Conservation (phyloP, 1,139 yeast species). For the Yamadazyma taylorii region DNA sequence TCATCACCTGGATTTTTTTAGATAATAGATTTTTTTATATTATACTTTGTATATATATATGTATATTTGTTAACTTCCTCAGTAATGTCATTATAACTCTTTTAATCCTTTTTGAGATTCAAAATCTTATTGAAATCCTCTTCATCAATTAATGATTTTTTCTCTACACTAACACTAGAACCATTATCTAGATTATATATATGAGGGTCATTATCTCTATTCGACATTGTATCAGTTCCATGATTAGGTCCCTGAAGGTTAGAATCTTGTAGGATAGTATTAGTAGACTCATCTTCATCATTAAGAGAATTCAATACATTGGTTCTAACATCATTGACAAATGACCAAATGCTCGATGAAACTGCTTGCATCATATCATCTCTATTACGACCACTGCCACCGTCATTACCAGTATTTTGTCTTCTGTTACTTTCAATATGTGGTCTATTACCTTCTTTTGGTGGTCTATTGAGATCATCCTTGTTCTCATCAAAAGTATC, state of each 20-base stretch:
- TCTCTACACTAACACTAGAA: constrained; percentile 15
- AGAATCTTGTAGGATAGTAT: background rate
- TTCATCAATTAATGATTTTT: constrained; percentile 8
- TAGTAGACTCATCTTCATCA: constrained; percentile 23
- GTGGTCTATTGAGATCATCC: too few species aligned
- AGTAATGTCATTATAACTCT: background rate
- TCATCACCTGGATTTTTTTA: background rate
- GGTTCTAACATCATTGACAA: constrained; percentile 44
- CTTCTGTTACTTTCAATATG: background rate
- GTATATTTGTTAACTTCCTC: too few species aligned
- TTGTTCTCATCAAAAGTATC: constrained; percentile 16
- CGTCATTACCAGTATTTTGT: constrained; percentile 1
- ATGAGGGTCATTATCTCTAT: constrained; percentile 3
- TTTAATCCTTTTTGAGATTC: constrained; percentile 1
- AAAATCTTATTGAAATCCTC: constrained; percentile 12
- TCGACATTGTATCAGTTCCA: background rate
- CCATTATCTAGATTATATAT: constrained; percentile 32
- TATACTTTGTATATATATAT: background rate
- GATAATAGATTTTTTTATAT: background rate
- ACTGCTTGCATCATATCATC: constrained; percentile 42
- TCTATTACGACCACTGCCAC: background rate
- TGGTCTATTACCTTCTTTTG: too few species aligned
- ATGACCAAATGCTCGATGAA: constrained; percentile 46
- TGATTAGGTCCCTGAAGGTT: background rate
- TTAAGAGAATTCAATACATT: constrained; percentile 38